Conservation (phyloP, 2,329 filamentous ascomycete genomes). For the Clonostachys chloroleuca region DNA sequence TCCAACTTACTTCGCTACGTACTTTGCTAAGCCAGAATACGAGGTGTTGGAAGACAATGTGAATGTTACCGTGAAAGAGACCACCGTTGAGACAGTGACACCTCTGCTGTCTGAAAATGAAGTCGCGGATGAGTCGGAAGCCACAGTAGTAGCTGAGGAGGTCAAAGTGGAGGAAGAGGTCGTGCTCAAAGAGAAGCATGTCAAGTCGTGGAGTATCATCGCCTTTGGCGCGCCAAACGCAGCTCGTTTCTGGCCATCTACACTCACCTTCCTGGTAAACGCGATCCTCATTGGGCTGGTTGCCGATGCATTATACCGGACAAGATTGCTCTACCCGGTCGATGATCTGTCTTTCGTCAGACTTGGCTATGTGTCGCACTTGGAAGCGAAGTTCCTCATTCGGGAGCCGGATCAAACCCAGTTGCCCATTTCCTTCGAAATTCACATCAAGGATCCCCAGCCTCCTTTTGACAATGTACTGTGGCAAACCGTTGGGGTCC, state of each 20-base stretch:
- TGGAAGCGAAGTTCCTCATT: conserved; percentile 74
- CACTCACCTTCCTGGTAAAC: conserved; percentile 70
- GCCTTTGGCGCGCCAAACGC: conserved; percentile 73
- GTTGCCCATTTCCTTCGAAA: conserved; percentile 72
- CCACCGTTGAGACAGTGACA: conserved; percentile 19
- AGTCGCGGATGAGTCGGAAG: conserved; percentile 15
- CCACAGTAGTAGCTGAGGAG: conserved; percentile 37
- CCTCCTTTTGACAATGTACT: conserved; percentile 48
- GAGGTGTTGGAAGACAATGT: conserved; percentile 57
- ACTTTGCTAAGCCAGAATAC: conserved; percentile 50
- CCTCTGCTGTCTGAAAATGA: conserved; percentile 22
- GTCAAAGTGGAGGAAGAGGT: conserved; percentile 62
- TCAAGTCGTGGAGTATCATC: conserved; percentile 59
- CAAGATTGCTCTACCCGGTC: conserved; percentile 63
- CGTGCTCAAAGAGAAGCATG: conserved; percentile 50
- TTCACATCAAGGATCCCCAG: conserved; percentile 48
- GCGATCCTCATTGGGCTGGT: conserved; percentile 62
- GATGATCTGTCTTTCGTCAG: conserved; percentile 81
- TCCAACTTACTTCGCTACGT: conserved; percentile 57
- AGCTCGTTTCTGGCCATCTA: conserved; percentile 60
- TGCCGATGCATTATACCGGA: conserved; percentile 74
- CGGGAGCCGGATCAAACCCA: conserved; percentile 75
- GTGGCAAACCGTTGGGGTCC: conserved; percentile 64
- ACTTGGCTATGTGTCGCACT: conserved; percentile 80
- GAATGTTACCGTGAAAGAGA: conserved; percentile 49